Evolutionary conservation across 2,329 filamentous ascomycete genomes (phyloP), one percentile per base, ranked within the genome.

Genomic region (Plenodomus biglobosus): DNA sequence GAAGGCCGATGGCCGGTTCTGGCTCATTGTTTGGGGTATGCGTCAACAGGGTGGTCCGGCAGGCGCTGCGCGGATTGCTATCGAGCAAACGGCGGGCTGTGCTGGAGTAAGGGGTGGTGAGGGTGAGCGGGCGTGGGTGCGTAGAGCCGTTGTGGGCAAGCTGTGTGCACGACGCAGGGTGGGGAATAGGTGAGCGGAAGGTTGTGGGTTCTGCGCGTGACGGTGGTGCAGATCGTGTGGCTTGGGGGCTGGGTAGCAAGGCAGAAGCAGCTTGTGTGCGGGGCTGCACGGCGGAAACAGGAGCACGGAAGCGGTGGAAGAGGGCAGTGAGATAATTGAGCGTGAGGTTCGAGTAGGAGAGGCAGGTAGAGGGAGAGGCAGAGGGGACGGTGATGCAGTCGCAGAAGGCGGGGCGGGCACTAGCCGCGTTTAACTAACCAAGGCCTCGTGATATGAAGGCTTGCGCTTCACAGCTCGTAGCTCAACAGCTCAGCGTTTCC

Each of bases 1-100:
- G 78, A 97, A 96, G 71, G 90, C 87, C 81, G 90, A 88, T 75
- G 92, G 88, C 80, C 92, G 84, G 79, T 87, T 94, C 77, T 91
- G 87, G 81, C 90, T 91, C 91, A 96, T 95, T 74, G 73, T 71
- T 61, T 59, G 59, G 56, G 59, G 48, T 55, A 55, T 52, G 56
- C 58, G 50, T 56, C 39, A 53, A 53, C 41, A 55, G 58, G 53
- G 61, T 54, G 54, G 47, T 60, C 58, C 61, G 65, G 59, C 55
- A 56, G 52, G 59, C 51, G 55, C 20, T 58, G 58, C 62, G 65
- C 63, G 61, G 65, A 64, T 63, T 68, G 70, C 63, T 75, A 73
- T 69, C 68, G 73, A 58, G 71, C 70, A 58, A 62, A 68, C 36
- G 69, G 73, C 56, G 71, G 71, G 58, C 66, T 72, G 63, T 49